A percentile compares a stretch with the other conserved stretches of the same genome.
Evolutionary conservation across 2,329 filamentous ascomycete species (phyloP).

Genomic region (Samsoniella hepiali): DNA sequence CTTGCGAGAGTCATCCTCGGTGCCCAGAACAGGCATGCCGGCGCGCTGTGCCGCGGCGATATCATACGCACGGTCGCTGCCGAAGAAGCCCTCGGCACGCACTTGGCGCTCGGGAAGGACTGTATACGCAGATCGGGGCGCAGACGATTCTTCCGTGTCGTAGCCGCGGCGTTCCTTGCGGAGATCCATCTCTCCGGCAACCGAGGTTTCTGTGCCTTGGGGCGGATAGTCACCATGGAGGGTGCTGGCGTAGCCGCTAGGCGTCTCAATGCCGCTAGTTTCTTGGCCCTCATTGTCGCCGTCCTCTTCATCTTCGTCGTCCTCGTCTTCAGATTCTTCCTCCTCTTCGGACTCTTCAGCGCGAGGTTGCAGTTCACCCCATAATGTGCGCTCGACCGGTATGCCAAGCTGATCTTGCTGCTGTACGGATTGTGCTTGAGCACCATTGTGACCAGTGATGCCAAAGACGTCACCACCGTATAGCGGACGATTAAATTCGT

Average conservation of each 20-base stretch:
- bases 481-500: slow-evolving; percentile 86
- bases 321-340: slow-evolving; percentile 71
- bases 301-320: slow-evolving; percentile 65
- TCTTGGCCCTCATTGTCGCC: slow-evolving; percentile 58
- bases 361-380: slow-evolving; percentile 85
- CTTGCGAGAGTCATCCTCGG: slow-evolving; percentile 73
- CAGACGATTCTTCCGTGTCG: slow-evolving; percentile 77
- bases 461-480: slow-evolving; percentile 96
- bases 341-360: slow-evolving; percentile 73
- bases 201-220: slow-evolving; percentile 66
- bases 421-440: slow-evolving; percentile 22
- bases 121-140: slow-evolving; percentile 78
- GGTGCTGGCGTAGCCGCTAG: slow-evolving; percentile 74
- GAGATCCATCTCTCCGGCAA: slow-evolving; percentile 84
- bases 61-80: slow-evolving; percentile 90
- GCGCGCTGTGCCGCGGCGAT: slow-evolving; percentile 55
- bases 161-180: slow-evolving; percentile 78
- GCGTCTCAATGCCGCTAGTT: slow-evolving; percentile 74
- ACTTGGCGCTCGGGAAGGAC: slow-evolving; percentile 87
- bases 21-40: slow-evolving; percentile 70
- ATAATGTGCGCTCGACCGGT: slow-evolving; percentile 79
- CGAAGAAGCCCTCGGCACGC: slow-evolving; percentile 88
- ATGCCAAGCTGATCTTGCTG: slow-evolving; percentile 55
- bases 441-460: slow-evolving; percentile 50
- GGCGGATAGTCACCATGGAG: slow-evolving; percentile 76